Evolutionary conservation across 306 rosid species (phyloP).

Genomic region (Clitoria ternatea): DNA sequence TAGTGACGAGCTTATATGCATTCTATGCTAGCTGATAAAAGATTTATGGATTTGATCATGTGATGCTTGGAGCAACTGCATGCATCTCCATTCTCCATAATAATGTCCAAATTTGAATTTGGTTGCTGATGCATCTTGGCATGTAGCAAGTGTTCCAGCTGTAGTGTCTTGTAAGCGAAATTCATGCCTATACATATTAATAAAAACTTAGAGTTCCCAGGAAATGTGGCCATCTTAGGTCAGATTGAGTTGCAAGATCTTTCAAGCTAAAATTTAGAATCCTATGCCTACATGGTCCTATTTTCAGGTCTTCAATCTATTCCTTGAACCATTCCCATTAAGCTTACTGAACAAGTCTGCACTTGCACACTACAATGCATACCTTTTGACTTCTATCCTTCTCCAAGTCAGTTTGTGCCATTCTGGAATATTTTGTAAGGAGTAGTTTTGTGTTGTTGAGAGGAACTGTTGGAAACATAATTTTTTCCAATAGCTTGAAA

Average conservation of each 20-base stretch:
- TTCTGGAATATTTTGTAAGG: not conserved
- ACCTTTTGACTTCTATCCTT: not conserved
- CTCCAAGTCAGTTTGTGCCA: not conserved
- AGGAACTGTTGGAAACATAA: not conserved
- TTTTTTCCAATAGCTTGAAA: not conserved
- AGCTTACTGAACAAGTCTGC: not conserved
- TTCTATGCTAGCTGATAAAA: not conserved
- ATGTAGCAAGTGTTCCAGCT: not conserved
- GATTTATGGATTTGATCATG: conserved; percentile 2
- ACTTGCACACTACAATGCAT: not conserved
- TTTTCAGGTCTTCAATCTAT: not conserved
- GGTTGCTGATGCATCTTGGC: not conserved
- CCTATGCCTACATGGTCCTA: not conserved
- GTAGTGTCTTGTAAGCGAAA: not conserved
- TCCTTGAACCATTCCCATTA: not conserved
- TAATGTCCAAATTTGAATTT: conserved; percentile 7
- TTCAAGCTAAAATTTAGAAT: not conserved
- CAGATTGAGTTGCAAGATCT: not conserved
- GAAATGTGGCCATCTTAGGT: not conserved
- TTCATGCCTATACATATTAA: not conserved
- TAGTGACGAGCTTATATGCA: conserved; percentile 9
- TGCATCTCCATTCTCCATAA: not conserved
- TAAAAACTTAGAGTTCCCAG: not conserved
- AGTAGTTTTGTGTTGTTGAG: not conserved
- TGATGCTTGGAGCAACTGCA: not conserved